These are phyloP conservation scores for Cutaneotrichosporon dermatis DNA, from an alignment of 1,284 basidiomycete species.

Conservation along the genomic window DNA sequence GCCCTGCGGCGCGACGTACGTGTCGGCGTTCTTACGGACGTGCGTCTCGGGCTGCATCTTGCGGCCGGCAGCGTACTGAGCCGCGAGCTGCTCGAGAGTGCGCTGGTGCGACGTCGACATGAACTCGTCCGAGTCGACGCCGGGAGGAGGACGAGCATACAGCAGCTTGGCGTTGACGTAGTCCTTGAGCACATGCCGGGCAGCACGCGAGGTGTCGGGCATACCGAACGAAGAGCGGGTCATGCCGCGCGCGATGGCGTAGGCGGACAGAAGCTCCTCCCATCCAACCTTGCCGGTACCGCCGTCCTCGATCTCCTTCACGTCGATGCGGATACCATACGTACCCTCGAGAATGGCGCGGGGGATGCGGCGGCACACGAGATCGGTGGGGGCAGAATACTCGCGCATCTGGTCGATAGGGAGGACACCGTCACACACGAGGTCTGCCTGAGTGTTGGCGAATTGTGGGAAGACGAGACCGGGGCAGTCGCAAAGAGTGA, in stretches of 20 bases:
- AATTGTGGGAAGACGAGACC: constrained; percentile 99
- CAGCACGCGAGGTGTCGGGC: constrained; percentile 91
- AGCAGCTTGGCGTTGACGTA: constrained; percentile 93
- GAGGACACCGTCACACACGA: constrained; percentile 94
- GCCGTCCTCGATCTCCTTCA: constrained; percentile 70
- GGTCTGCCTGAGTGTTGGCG: constrained; percentile 87
- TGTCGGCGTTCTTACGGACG: constrained; percentile 75
- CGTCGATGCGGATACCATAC: constrained; percentile 79
- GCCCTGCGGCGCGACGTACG: constrained; percentile 57
- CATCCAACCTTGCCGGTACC: constrained; percentile 73
- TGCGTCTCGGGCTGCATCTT: constrained; percentile 81
- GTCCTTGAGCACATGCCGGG: constrained; percentile 92
- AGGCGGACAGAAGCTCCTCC: constrained; percentile 78
- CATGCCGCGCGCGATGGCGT: constrained; percentile 91
- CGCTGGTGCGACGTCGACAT: constrained; percentile 68
- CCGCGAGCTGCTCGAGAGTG: constrained; percentile 56
- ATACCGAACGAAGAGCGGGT: constrained; percentile 92
- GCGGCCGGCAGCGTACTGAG: constrained; percentile 54
- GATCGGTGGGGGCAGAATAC: constrained; percentile 76
- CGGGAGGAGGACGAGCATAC: constrained; percentile 81
- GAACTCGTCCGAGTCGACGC: constrained; percentile 64
- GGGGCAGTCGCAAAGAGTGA: constrained; percentile 96
- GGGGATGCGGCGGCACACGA: constrained; percentile 78
- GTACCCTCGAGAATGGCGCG: constrained; percentile 79
- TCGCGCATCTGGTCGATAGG: constrained; percentile 98